phyloP scores from a whole-genome alignment of 495 filamentous ascomycete genomes.

The Astrothelium subdiscretum region DNA sequence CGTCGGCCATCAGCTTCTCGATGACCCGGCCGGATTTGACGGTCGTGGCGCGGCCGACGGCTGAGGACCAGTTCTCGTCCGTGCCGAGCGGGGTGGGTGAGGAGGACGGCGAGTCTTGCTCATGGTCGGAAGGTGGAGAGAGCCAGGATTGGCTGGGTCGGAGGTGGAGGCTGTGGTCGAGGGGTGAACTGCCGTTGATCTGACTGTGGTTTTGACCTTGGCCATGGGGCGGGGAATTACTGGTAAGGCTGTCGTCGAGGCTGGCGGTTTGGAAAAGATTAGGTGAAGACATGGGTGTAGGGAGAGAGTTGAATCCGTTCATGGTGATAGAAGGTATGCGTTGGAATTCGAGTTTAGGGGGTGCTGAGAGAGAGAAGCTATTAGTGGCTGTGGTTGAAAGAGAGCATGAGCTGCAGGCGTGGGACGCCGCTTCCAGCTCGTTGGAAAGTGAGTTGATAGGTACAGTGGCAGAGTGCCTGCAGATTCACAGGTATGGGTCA shows the following conservation, averaged over 20 bases:
- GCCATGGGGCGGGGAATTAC: neutral
- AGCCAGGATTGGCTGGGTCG: neutral
- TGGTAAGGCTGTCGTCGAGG: constrained; percentile 1
- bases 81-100: neutral
- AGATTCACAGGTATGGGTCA: neutral
- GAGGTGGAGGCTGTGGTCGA: neutral
- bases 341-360: neutral
- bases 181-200: constrained; percentile 4
- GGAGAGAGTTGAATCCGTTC: constrained; percentile 6
- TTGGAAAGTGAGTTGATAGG: neutral
- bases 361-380: neutral
- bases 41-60: constrained; percentile 65
- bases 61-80: constrained; percentile 49
- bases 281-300: neutral
- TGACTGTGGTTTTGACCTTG: constrained; percentile 5
- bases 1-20: constrained; percentile 77
- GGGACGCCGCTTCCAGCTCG: neutral
- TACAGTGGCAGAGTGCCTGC: neutral
- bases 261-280: neutral
- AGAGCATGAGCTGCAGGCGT: neutral
- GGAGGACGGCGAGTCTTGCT: neutral
- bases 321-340: constrained; percentile 5
- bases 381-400: neutral
- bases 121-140: constrained; percentile 3
- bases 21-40: constrained; percentile 93